Conservation (phyloP, 106 monocot genomes). For the Agapanthus africanus region DNA sequence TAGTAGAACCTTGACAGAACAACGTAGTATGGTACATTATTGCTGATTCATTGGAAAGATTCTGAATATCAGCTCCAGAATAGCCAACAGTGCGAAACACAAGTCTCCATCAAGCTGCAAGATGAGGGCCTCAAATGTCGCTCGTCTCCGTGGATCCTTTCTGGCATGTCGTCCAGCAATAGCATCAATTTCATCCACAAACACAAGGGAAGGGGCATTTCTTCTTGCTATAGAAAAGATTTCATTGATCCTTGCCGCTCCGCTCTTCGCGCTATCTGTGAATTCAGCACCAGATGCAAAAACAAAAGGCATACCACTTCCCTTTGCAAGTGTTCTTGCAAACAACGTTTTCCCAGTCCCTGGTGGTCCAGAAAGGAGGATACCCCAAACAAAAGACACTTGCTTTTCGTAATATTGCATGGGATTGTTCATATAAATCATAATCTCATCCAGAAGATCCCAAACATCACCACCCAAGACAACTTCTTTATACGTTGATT, state of each 20-base stretch:
- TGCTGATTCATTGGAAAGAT: constrained; percentile 90
- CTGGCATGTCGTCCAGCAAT: constrained; percentile 88
- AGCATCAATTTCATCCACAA: constrained; percentile 93
- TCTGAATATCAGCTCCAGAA: constrained; percentile 88
- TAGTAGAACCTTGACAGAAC: no score
- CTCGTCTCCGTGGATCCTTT: constrained; percentile 68
- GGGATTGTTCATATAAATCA: constrained; percentile 95
- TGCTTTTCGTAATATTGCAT: constrained; percentile 86
- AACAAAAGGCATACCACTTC: constrained; percentile 89
- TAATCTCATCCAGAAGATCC: constrained; percentile 87
- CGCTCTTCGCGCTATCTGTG: constrained; percentile 85
- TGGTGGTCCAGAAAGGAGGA: constrained; percentile 86
- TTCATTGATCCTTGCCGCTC: constrained; percentile 82
- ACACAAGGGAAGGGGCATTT: constrained; percentile 91
- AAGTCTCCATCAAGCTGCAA: constrained; percentile 89
- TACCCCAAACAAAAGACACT: constrained; percentile 79
- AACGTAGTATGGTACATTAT: no score
- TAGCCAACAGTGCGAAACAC: constrained; percentile 90
- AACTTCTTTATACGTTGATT: constrained; percentile 76
- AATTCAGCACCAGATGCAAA: constrained; percentile 96
- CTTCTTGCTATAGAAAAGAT: constrained; percentile 78
- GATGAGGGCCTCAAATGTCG: constrained; percentile 79
- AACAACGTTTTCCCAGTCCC: constrained; percentile 93
- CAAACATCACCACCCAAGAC: constrained; percentile 85
- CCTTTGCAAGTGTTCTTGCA: constrained; percentile 78